phyloP scores from a whole-genome alignment of 306 rosid species.

The Cercis canadensis region DNA sequence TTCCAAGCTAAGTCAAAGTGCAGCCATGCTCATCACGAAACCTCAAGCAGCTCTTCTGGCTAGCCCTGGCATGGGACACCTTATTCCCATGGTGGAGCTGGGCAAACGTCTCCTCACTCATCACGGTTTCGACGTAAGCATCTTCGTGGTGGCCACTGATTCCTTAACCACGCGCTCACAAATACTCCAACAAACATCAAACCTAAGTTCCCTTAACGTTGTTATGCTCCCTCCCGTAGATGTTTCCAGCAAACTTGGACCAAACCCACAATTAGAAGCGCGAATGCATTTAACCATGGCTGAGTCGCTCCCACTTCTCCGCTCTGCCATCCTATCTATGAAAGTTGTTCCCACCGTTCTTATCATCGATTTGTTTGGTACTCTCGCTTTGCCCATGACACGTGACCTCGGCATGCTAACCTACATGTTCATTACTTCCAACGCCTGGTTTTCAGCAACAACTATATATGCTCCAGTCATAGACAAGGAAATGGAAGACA shows the following conservation, averaged over 20 bases:
- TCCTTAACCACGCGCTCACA: not conserved
- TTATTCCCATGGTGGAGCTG: not conserved
- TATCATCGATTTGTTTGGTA: constrained; percentile 61
- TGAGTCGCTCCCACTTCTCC: constrained; percentile 35
- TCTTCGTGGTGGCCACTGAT: not conserved
- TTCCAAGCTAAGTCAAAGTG: no score
- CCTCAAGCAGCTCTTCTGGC: not conserved
- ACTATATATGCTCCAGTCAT: constrained; percentile 33
- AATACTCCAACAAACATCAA: constrained; percentile 19
- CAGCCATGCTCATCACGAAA: not conserved
- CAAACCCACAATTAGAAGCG: not conserved
- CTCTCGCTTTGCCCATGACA: constrained; percentile 47
- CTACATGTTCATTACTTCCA: constrained; percentile 46
- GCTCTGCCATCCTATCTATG: constrained; percentile 29
- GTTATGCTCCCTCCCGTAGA: constrained; percentile 18
- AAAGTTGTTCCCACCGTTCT: constrained; percentile 42
- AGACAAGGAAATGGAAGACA: constrained; percentile 21
- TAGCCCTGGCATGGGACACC: not conserved
- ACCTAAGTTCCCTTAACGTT: constrained; percentile 22
- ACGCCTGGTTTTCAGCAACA: constrained; percentile 54
- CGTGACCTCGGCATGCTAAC: constrained; percentile 53
- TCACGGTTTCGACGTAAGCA: not conserved
- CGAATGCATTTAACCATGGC: not conserved
- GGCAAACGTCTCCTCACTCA: not conserved
- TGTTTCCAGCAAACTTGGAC: constrained; percentile 25